Evolutionary conservation across 2,329 filamentous ascomycete genomes (phyloP).

Genomic region (Metarhizium guizhouense): DNA sequence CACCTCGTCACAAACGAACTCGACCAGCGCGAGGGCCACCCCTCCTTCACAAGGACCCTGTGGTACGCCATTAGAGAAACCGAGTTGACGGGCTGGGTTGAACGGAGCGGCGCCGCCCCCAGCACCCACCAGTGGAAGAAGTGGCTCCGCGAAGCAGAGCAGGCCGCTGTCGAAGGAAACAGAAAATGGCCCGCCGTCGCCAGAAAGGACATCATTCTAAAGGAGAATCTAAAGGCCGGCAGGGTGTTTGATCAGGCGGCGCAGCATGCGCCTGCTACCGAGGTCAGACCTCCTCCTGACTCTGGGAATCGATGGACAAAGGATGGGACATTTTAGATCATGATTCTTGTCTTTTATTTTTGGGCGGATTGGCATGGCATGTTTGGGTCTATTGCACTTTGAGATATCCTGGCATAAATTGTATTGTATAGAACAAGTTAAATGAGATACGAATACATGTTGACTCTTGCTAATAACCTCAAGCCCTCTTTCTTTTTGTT

Average conservation of each 20-base stretch:
- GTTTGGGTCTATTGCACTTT: background rate
- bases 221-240: conserved; percentile 13
- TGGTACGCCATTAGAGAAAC: conserved; percentile 53
- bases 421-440: background rate
- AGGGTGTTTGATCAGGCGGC: conserved; percentile 17
- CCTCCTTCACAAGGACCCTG: conserved; percentile 45
- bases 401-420: background rate
- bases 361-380: background rate
- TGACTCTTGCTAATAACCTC: background rate
- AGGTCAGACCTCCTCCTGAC: conserved; percentile 13
- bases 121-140: conserved; percentile 40
- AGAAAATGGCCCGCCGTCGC: conserved; percentile 37
- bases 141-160: conserved; percentile 43
- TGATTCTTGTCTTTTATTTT: background rate
- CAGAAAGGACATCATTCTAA: conserved; percentile 41
- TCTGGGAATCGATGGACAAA: conserved; percentile 12
- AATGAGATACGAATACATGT: background rate
- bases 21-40: conserved; percentile 29
- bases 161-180: conserved; percentile 23
- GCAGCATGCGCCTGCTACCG: conserved; percentile 20
- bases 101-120: conserved; percentile 41
- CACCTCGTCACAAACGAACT: conserved; percentile 17
- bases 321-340: conserved; percentile 14
- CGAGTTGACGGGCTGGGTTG: conserved; percentile 42
- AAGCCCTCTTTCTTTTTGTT: background rate